Evolutionary conservation across 164 flowering plant species (phyloP).

Genomic region (Cinnamomum chago): DNA sequence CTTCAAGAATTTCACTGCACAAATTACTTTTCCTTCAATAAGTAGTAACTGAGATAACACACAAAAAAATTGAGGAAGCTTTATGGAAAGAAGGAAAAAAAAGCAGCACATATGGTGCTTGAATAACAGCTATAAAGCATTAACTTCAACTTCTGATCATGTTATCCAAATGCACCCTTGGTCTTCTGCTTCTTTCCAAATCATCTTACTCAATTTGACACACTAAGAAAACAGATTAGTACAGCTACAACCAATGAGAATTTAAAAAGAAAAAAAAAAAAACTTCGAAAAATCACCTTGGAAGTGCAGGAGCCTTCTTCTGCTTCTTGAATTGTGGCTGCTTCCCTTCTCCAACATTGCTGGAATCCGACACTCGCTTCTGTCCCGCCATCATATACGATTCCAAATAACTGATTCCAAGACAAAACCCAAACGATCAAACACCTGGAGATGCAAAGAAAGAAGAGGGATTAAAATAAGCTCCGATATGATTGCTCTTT

Average conservation of each 20-base stretch:
- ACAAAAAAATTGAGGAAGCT: too few species aligned
- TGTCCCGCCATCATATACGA: background rate
- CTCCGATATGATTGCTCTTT: too few species aligned
- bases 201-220: background rate
- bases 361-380: background rate
- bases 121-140: too few species aligned
- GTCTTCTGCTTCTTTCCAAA: background rate
- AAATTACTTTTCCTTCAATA: constrained; percentile 9
- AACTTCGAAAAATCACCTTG: background rate
- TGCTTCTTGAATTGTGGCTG: background rate
- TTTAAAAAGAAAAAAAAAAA: background rate
- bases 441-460: too few species aligned
- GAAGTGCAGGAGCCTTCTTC: constrained; percentile 2
- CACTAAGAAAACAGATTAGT: background rate
- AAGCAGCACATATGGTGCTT: too few species aligned
- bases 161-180: too few species aligned
- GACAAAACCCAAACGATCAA: background rate
- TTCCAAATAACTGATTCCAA: background rate
- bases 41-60: background rate
- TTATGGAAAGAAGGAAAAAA: too few species aligned
- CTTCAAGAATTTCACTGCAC: constrained; percentile 97
- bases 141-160: too few species aligned
- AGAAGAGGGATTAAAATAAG: too few species aligned
- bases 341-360: background rate
- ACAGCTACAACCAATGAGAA: background rate